A percentile compares a stretch with the other conserved stretches of the same genome.
Evolutionary conservation across 306 rosid species (phyloP).

Genomic region (Sechiopsis laciniata): DNA sequence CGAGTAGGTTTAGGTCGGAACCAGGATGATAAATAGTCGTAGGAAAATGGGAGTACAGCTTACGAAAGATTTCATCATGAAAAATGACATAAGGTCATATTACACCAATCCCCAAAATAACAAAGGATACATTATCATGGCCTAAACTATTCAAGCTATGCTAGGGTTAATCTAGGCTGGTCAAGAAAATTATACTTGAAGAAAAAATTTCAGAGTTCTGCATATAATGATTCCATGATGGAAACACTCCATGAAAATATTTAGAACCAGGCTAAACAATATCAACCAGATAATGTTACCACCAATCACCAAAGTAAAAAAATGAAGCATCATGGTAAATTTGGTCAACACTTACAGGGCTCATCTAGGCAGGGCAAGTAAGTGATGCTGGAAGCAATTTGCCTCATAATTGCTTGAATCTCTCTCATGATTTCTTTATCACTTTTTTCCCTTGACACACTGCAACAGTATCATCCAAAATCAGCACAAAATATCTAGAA

Average conservation of each 20-base stretch:
- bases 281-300: not conserved
- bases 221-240: no score
- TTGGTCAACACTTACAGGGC: constrained; percentile 46
- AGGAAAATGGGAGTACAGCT: no score
- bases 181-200: no score
- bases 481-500: not conserved
- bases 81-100: not conserved
- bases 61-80: no score
- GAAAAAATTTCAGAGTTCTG: no score
- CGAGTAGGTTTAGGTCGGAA: no score
- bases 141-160: no score
- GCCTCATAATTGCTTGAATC: constrained; percentile 97
- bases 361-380: constrained; percentile 97
- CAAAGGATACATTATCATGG: no score
- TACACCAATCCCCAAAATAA: not conserved
- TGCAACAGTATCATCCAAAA: constrained; percentile 25
- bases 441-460: constrained; percentile 85
- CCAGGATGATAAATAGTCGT: no score
- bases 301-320: not conserved
- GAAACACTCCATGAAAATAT: no score
- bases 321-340: not conserved
- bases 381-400: constrained; percentile 97
- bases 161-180: no score
- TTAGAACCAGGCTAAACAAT: no score
- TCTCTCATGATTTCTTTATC: constrained; percentile 99